Evolutionary conservation across 495 filamentous ascomycete species (phyloP).

Genomic region (Talaromyces thailandensis): DNA sequence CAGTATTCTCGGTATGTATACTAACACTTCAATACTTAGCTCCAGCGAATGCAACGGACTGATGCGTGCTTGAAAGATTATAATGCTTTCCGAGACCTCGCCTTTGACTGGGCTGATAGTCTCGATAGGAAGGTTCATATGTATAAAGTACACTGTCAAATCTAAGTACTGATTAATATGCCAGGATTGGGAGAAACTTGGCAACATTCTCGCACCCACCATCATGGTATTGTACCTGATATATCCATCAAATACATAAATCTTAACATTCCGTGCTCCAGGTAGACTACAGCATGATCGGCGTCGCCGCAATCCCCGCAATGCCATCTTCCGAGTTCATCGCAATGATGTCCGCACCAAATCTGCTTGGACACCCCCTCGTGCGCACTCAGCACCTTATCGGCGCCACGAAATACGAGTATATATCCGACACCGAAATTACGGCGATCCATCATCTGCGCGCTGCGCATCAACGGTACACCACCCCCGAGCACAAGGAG

Average conservation of each 20-base stretch:
- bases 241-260: neutral
- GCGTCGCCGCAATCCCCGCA: slow-evolving; percentile 12
- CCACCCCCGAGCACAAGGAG: slow-evolving; percentile 35
- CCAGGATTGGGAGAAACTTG: slow-evolving; percentile 56
- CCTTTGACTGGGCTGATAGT: slow-evolving; percentile 73
- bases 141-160: neutral
- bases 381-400: slow-evolving; percentile 25
- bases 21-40: neutral
- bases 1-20: neutral
- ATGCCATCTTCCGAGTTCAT: slow-evolving; percentile 21
- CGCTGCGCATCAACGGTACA: slow-evolving; percentile 43
- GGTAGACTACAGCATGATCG: slow-evolving; percentile 24
- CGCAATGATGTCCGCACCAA: slow-evolving; percentile 14
- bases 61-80: slow-evolving; percentile 1
- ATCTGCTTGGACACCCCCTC: slow-evolving; percentile 20
- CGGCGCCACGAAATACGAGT: slow-evolving; percentile 19
- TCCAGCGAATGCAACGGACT: neutral
- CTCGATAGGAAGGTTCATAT: slow-evolving; percentile 55
- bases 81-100: neutral
- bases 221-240: slow-evolving; percentile 35
- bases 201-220: slow-evolving; percentile 56
- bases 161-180: neutral
- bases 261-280: neutral
- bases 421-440: slow-evolving; percentile 17
- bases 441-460: slow-evolving; percentile 17